A percentile compares a stretch with the other conserved stretches of the same genome.
phyloP scores from a whole-genome alignment of 345 rosid genomes.

The Arabidopsis thaliana region DNA sequence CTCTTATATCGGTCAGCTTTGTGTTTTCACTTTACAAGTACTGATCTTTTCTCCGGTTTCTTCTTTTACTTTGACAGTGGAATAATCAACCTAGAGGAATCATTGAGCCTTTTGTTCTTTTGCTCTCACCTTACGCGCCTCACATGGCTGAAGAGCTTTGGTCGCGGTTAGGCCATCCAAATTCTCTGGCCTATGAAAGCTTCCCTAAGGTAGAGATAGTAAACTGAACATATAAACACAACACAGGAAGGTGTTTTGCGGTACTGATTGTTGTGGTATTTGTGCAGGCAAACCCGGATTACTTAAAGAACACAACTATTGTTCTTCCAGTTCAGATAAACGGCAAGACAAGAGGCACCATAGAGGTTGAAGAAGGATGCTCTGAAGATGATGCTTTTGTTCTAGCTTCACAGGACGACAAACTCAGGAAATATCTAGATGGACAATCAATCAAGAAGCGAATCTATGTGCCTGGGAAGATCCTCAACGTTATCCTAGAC shows the following conservation, averaged over 20 bases:
- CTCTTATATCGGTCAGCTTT: neutral
- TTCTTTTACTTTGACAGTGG: conserved; percentile 62
- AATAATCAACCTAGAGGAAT: conserved; percentile 70
- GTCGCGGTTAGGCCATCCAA: conserved; percentile 72
- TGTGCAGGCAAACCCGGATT: conserved; percentile 72
- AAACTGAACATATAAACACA: conserved; percentile 17
- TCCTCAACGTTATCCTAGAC: conserved; percentile 80
- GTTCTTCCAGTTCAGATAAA: conserved; percentile 91
- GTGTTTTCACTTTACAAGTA: neutral
- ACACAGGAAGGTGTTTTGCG: neutral
- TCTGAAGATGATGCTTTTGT: conserved; percentile 82
- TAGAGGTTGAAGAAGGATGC: conserved; percentile 84
- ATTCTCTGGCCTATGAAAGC: conserved; percentile 68
- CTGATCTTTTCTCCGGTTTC: neutral
- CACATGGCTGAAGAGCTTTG: conserved; percentile 98
- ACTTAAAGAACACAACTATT: conserved; percentile 68
- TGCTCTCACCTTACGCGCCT: conserved; percentile 93
- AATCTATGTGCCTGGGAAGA: conserved; percentile 86
- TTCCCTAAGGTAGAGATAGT: conserved; percentile 63
- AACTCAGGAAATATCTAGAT: conserved; percentile 64
- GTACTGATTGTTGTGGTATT: conserved; percentile 30
- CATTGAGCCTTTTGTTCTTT: conserved; percentile 69
- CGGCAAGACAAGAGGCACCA: conserved; percentile 95
- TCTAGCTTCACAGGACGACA: conserved; percentile 67
- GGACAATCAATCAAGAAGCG: conserved; percentile 71